phyloP scores from a whole-genome alignment of 441 rosid genomes.

The Kokia cookei region DNA sequence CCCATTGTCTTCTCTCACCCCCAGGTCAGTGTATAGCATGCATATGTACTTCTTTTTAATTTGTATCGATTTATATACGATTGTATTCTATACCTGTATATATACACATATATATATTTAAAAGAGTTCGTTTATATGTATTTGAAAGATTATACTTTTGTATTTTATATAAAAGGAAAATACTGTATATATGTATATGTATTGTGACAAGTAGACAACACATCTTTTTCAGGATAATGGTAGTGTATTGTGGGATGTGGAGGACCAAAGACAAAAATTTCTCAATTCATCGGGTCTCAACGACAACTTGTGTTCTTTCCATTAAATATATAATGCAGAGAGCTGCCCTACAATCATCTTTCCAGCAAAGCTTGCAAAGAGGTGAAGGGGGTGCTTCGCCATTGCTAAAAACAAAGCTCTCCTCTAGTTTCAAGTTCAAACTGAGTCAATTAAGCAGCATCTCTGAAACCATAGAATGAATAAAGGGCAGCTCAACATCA shows the following conservation, averaged over 20 bases:
- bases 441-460: constrained; percentile 5
- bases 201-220: constrained; percentile 10
- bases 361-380: background rate
- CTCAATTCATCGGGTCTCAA: constrained; percentile 35
- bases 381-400: background rate
- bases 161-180: background rate
- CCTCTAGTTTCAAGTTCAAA: background rate
- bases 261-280: constrained; percentile 43
- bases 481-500: constrained; percentile 28
- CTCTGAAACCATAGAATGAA: background rate
- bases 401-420: background rate
- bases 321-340: constrained; percentile 18
- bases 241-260: constrained; percentile 41
- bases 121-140: too few species aligned
- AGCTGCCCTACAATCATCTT: constrained; percentile 35
- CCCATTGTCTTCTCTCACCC: constrained; percentile 12
- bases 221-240: constrained; percentile 37
- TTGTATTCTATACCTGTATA: background rate
- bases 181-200: background rate
- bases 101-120: background rate
- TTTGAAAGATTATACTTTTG: too few species aligned
- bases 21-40: constrained; percentile 20
- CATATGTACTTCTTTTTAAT: too few species aligned
- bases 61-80: too few species aligned
- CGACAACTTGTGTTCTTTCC: constrained; percentile 49